phyloP scores from a whole-genome alignment of 805 yeast species.

The Clavispora phyllophila region DNA sequence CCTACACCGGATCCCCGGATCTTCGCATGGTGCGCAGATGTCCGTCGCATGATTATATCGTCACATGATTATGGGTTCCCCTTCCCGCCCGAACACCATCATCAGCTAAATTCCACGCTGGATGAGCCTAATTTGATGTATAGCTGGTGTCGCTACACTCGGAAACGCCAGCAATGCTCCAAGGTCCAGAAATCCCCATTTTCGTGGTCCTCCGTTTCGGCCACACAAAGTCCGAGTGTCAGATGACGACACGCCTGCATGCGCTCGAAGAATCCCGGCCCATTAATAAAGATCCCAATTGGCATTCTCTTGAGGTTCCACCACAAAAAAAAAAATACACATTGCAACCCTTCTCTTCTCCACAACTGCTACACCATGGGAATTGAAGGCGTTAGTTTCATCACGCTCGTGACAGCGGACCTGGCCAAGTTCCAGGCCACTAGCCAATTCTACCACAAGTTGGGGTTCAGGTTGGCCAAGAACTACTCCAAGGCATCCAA shows the following conservation, averaged over 20 bases:
- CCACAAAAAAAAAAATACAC: not conserved
- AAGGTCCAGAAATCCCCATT: too few relatives aligned
- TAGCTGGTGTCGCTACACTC: too few relatives aligned
- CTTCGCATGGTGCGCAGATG: not conserved
- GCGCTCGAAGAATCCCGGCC: slow-evolving; percentile 1
- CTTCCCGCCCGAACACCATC: not conserved
- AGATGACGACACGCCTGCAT: slow-evolving; percentile 3
- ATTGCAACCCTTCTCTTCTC: not conserved
- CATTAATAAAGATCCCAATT: not conserved
- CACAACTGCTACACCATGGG: slow-evolving; percentile 6
- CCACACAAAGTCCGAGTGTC: slow-evolving; percentile 4
- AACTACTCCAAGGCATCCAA: slow-evolving; percentile 50
- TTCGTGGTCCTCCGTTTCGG: too few relatives aligned
- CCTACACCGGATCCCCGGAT: not conserved
- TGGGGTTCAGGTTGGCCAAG: slow-evolving; percentile 60
- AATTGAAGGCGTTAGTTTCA: slow-evolving; percentile 42
- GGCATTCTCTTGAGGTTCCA: not conserved
- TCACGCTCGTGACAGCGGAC: slow-evolving; percentile 57
- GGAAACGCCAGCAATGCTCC: too few relatives aligned
- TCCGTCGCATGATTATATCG: not conserved
- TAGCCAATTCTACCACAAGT: slow-evolving; percentile 49
- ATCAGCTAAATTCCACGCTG: not conserved
- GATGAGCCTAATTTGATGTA: too few relatives aligned
- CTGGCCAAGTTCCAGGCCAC: slow-evolving; percentile 42
- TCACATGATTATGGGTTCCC: not conserved